phyloP scores from a whole-genome alignment of 148 eudicot species.

The Chenopodium berlandieri region DNA sequence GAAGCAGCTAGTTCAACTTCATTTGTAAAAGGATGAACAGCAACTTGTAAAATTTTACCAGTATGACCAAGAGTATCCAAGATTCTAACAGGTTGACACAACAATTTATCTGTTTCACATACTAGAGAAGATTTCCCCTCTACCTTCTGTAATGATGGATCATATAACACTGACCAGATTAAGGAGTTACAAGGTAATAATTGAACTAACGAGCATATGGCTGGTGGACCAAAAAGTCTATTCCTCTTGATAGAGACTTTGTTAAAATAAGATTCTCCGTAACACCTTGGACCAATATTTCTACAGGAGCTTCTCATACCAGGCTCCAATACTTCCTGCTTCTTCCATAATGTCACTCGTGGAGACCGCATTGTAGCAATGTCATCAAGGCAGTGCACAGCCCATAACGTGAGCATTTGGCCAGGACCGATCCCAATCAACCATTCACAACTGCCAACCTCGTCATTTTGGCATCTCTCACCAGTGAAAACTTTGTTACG shows the following conservation, averaged over 20 bases:
- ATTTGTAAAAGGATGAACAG: constrained; percentile 55
- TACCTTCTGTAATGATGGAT: constrained; percentile 28
- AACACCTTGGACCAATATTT: constrained; percentile 6
- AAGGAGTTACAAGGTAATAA: constrained; percentile 54
- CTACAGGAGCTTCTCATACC: constrained; percentile 20
- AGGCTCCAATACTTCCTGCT: constrained; percentile 40
- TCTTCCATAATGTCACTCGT: constrained; percentile 80
- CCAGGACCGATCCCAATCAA: constrained; percentile 78
- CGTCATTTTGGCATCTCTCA: constrained; percentile 41
- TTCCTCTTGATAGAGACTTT: constrained; percentile 69
- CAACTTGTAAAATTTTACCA: constrained; percentile 69
- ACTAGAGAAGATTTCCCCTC: constrained; percentile 32
- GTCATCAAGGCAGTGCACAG: constrained; percentile 93
- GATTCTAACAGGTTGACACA: constrained; percentile 43
- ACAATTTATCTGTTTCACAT: constrained; percentile 37
- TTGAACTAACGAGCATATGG: constrained; percentile 60
- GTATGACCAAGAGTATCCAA: constrained; percentile 66
- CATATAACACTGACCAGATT: constrained; percentile 48
- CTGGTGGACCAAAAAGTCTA: constrained; percentile 62
- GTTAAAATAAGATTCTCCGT: constrained; percentile 31
- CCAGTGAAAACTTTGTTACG: constrained; percentile 33
- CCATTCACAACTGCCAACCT: constrained; percentile 88
- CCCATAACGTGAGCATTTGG: constrained; percentile 64
- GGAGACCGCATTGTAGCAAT: constrained; percentile 76
- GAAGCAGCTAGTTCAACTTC: constrained; percentile 71